These are phyloP conservation scores for Beauveria bassiana DNA, from an alignment of 2,329 filamentous ascomycete genomes.

Conservation along the genomic window DNA sequence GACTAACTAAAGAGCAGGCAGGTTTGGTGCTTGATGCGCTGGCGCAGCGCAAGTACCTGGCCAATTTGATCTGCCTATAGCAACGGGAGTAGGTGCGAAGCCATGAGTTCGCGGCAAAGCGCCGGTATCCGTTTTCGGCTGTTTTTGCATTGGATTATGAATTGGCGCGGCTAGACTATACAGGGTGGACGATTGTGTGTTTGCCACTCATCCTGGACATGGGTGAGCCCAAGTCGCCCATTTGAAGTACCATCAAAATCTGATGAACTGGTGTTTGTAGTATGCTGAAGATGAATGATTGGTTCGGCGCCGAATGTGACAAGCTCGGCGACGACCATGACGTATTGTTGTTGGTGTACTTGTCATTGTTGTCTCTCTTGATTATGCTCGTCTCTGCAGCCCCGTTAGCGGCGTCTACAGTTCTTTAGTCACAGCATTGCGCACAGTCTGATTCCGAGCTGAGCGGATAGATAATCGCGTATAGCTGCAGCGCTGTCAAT, in stretches of 20 bases:
- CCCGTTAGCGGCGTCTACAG: not conserved
- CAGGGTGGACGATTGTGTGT: not conserved
- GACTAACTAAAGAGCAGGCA: not conserved
- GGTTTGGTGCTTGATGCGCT: not conserved
- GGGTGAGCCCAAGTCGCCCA: too few species aligned
- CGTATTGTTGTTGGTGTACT: not conserved
- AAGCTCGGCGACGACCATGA: not conserved
- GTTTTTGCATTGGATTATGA: not conserved
- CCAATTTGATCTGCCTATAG: not conserved
- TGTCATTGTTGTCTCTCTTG: not conserved
- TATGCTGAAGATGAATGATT: not conserved
- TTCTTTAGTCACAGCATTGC: not conserved
- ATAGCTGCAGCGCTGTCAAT: conserved; percentile 22
- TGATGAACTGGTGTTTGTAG: not conserved
- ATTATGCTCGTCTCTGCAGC: not conserved
- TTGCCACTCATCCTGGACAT: not conserved
- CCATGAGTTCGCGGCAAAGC: not conserved
- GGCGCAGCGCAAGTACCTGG: not conserved
- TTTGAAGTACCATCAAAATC: not conserved
- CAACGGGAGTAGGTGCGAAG: not conserved
- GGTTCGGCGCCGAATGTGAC: not conserved
- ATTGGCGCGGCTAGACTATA: not conserved
- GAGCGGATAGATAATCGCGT: conserved; percentile 34
- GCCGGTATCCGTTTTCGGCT: not conserved
- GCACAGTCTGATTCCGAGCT: conserved; percentile 28